Evolutionary conservation across 1,284 basidiomycete genomes (phyloP).

Genomic region (Bondarzewia mesenterica): DNA sequence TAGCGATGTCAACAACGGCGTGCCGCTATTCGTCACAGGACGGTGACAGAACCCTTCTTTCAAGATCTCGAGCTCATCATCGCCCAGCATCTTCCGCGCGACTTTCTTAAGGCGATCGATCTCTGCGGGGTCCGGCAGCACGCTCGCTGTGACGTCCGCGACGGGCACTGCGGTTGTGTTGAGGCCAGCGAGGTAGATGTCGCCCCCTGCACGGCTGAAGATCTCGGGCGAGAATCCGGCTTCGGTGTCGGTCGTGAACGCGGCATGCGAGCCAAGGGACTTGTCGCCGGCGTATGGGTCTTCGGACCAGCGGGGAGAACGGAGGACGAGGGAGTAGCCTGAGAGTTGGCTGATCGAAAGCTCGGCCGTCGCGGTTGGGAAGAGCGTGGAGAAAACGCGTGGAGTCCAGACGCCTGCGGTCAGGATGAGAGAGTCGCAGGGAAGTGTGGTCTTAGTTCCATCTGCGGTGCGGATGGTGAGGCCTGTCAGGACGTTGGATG

Average conservation of each 20-base stretch:
- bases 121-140: conserved; percentile 8
- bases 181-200: conserved; percentile 29
- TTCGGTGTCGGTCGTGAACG: conserved; percentile 22
- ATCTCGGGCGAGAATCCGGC: conserved; percentile 27
- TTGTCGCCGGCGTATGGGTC: conserved; percentile 8
- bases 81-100: conserved; percentile 18
- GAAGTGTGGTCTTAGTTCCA: conserved; percentile 21
- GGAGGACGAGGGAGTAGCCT: conserved; percentile 23
- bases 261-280: conserved; percentile 20
- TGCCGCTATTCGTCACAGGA: conserved; percentile 23
- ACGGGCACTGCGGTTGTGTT: conserved; percentile 22
- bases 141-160: conserved; percentile 20
- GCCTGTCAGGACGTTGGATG: conserved; percentile 7
- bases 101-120: conserved; percentile 16
- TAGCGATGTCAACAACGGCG: conserved; percentile 23
- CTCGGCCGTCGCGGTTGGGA: conserved; percentile 29
- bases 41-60: conserved; percentile 25
- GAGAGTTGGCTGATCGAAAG: conserved; percentile 24
- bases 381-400: conserved; percentile 36
- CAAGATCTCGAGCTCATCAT: conserved; percentile 17
- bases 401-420: conserved; percentile 63
- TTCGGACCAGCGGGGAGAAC: conserved; percentile 19
- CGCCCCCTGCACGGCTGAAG: conserved; percentile 21
- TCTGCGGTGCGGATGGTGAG: conserved; percentile 12
- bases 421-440: conserved; percentile 39